phyloP scores from a whole-genome alignment of 1,284 basidiomycete genomes.

The Schizophyllum commune region DNA sequence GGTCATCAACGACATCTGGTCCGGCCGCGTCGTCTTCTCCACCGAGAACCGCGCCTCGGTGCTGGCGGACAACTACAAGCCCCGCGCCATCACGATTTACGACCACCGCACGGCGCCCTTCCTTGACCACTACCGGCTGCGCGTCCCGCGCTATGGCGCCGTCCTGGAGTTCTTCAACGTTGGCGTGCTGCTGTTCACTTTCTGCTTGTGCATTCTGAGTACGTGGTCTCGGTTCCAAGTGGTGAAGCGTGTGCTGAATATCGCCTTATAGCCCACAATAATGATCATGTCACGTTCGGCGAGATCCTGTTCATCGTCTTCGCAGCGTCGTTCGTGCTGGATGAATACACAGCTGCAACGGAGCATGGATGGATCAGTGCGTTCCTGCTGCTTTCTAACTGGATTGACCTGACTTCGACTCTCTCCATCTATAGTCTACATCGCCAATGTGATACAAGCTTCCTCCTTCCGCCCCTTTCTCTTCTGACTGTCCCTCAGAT shows the following conservation, averaged over 20 bases:
- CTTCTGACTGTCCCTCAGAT: conserved; percentile 35
- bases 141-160: conserved; percentile 76
- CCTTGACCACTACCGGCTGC: conserved; percentile 76
- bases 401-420: not conserved
- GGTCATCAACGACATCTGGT: conserved; percentile 77
- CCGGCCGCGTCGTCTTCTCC: conserved; percentile 64
- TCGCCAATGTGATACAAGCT: conserved; percentile 54
- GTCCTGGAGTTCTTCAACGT: conserved; percentile 78
- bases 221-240: conserved; percentile 17
- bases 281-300: conserved; percentile 42
- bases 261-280: conserved; percentile 44
- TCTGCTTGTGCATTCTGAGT: conserved; percentile 71
- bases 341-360: conserved; percentile 72
- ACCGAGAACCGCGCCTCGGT: conserved; percentile 62
- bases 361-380: conserved; percentile 83
- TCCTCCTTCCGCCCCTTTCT: conserved; percentile 1
- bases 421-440: conserved; percentile 49
- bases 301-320: conserved; percentile 73
- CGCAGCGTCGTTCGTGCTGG: conserved; percentile 68
- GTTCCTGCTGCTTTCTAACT: conserved; percentile 33
- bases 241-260: not conserved
- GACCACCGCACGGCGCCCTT: conserved; percentile 67
- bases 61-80: conserved; percentile 82
- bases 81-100: conserved; percentile 67
- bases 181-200: conserved; percentile 56